phyloP scores from a whole-genome alignment of 2,329 filamentous ascomycete genomes.

The Nannizziopsis arthrosporioides region DNA sequence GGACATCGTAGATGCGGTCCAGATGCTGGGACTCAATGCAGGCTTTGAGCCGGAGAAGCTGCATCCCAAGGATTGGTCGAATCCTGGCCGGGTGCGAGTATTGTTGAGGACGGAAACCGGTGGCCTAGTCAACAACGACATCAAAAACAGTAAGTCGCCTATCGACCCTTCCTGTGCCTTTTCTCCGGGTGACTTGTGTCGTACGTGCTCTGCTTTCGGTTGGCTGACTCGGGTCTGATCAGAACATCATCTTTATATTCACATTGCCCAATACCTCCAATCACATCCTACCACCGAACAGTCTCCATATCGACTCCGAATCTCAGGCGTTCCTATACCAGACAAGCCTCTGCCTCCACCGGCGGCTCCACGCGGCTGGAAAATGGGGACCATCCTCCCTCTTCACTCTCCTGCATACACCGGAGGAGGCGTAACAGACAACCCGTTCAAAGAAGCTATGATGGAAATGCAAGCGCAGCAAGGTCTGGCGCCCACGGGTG shows the following conservation, averaged over 20 bases:
- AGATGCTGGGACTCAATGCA: slow-evolving; percentile 47
- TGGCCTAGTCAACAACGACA: slow-evolving; percentile 37
- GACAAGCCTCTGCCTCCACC: slow-evolving; percentile 59
- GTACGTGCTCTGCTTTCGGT: not conserved
- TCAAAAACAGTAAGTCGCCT: slow-evolving; percentile 54
- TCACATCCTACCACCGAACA: slow-evolving; percentile 65
- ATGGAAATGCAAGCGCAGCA: slow-evolving; percentile 61
- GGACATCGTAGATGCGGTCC: slow-evolving; percentile 79
- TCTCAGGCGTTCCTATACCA: slow-evolving; percentile 59
- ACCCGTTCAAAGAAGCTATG: slow-evolving; percentile 95
- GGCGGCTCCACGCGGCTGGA: slow-evolving; percentile 78
- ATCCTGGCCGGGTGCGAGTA: slow-evolving; percentile 80
- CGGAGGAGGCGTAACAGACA: slow-evolving; percentile 86
- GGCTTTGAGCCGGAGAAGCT: slow-evolving; percentile 84
- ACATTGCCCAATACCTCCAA: slow-evolving; percentile 65
- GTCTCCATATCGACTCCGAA: slow-evolving; percentile 57
- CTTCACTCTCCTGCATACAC: slow-evolving; percentile 81
- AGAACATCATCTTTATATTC: slow-evolving; percentile 75
- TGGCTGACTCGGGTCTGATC: not conserved
- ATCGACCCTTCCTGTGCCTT: not conserved
- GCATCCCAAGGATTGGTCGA: slow-evolving; percentile 95
- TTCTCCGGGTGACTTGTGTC: not conserved
- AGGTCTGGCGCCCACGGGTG: slow-evolving; percentile 40
- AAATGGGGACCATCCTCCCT: slow-evolving; percentile 71
- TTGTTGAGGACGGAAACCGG: slow-evolving; percentile 50